Conservation (phyloP, 1,284 basidiomycete genomes). For the Leccinum fuscescens region DNA sequence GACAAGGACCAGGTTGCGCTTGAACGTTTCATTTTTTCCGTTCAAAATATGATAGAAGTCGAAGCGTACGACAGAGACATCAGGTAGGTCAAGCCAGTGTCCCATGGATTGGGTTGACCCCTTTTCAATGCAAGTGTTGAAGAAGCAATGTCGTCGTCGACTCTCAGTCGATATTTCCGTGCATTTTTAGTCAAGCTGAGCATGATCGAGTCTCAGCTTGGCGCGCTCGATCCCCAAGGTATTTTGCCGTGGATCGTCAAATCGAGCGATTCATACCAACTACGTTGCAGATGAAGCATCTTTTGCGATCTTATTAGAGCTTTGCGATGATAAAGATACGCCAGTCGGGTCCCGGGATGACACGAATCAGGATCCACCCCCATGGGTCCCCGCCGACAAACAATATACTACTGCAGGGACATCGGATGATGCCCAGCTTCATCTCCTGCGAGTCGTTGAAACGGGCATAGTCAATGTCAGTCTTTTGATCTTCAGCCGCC, state of each 20-base stretch:
- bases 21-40: conserved; percentile 80
- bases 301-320: conserved; percentile 82
- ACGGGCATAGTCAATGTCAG: conserved; percentile 84
- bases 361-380: conserved; percentile 57
- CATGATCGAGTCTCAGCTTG: conserved; percentile 78
- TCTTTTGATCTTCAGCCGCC: conserved; percentile 2
- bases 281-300: conserved; percentile 63
- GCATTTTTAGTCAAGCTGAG: conserved; percentile 83
- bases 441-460: conserved; percentile 75
- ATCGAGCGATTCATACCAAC: not conserved
- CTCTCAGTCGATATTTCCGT: conserved; percentile 77
- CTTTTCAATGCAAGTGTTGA: conserved; percentile 50
- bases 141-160: conserved; percentile 59
- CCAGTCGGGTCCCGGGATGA: conserved; percentile 46
- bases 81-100: conserved; percentile 41
- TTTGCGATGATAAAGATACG: conserved; percentile 68
- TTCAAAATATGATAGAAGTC: conserved; percentile 69
- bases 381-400: conserved; percentile 71
- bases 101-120: conserved; percentile 8
- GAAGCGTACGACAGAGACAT: conserved; percentile 64
- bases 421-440: conserved; percentile 59
- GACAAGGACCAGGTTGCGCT: conserved; percentile 70
- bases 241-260: not conserved
- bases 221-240: conserved; percentile 54
- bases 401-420: conserved; percentile 64